Evolutionary conservation across 2,329 filamentous ascomycete species (phyloP), one percentile per base, ranked within the genome.

Genomic region (Pseudogymnoascus sp.): DNA sequence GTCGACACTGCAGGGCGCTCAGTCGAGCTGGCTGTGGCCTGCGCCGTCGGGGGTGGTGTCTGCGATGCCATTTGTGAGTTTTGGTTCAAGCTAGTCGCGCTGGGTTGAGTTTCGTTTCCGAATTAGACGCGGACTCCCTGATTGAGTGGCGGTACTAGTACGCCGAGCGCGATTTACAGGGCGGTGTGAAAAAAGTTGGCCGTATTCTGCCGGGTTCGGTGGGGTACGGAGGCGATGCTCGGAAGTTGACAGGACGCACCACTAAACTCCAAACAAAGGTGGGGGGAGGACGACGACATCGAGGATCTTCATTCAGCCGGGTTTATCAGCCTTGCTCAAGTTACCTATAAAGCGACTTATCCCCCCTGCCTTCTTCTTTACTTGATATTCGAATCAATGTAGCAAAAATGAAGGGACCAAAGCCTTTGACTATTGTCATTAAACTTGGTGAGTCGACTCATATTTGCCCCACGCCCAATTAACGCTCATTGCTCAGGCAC

Each of bases 391-490:
- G n/a, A 30, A 26, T 30, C 45, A 30, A 41, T 59, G 57, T 71
- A 3, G 67, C 69, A 60, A 75, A 66, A 37, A 82, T 81, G 78
- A 82, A 82, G 73, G 68, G 68, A 58, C 68, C 71, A 56, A 81
- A 80, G 68, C 76, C 80, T 70, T 75, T 85, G 64, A 86, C 83
- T 41, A 80, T 87, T 65, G 84, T 87, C 63, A 86, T 87, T 69
- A 87, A 87, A 73, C 79, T 87, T 65, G 83, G 83, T 85, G 79
- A 63, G 67, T 64, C 12, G 18, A 21, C 58, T 41, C 15, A 37
- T 35, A 33, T 56, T 28, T 60, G 13, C 18, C 45, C 18, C 57
- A 9, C 35, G 48, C 19, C 28, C 13, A 12, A 52, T 35, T 35
- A 38, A 33, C 33, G 33, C 26, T 38, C n/a, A 41, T 34, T 56